These are phyloP conservation scores for Blastobotrys terrestris DNA, from an alignment of 805 yeast species.

Conservation along the genomic window DNA sequence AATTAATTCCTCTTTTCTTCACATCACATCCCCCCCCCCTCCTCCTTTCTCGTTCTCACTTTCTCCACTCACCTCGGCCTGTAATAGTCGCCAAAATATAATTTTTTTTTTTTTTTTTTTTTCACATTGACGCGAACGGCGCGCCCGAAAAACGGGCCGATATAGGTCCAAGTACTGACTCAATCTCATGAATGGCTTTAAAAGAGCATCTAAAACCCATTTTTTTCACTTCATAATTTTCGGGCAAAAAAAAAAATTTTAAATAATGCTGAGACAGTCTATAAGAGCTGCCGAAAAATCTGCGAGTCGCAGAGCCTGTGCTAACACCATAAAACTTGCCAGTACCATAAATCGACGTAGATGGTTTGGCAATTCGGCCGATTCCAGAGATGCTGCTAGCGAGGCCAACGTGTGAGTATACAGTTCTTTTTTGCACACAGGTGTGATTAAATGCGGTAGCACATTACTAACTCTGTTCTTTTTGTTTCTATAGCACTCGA, in stretches of 20 bases:
- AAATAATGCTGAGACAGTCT: not conserved
- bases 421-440: not conserved
- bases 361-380: not conserved
- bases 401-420: not conserved
- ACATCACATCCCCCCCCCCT: too few relatives aligned
- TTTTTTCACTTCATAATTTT: not conserved
- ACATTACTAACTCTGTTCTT: too few relatives aligned
- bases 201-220: not conserved
- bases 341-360: not conserved
- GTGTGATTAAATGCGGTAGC: too few relatives aligned
- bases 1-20: too few relatives aligned
- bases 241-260: not conserved
- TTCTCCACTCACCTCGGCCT: too few relatives aligned
- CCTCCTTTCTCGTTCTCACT: too few relatives aligned
- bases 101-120: too few relatives aligned
- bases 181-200: not conserved
- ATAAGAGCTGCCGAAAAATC: not conserved
- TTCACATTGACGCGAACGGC: not conserved
- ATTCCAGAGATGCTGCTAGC: not conserved
- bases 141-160: not conserved
- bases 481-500: constrained; percentile 14
- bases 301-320: not conserved
- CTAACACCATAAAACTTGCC: not conserved
- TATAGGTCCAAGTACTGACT: not conserved
- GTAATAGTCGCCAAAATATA: too few relatives aligned